Evolutionary conservation across 192 early-diverging fungal genomes (phyloP).

Genomic region (Backusella mclennaniae): DNA sequence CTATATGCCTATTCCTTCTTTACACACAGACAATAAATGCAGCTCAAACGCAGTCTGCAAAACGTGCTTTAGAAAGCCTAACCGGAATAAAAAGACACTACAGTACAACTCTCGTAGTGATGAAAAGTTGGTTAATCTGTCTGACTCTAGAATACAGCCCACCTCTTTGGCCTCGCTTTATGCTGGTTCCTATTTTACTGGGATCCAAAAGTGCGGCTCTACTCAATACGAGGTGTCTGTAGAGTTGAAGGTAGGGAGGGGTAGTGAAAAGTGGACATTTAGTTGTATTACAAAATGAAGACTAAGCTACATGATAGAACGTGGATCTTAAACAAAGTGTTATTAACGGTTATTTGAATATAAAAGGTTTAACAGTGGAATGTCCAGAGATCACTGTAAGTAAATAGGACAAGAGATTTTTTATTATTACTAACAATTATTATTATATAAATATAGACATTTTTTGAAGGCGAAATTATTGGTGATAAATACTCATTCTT

Average conservation of each 20-base stretch:
- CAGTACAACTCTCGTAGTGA: background rate
- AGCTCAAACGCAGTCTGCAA: background rate
- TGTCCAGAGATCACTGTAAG: constrained; percentile 67
- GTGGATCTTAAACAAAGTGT: constrained; percentile 70
- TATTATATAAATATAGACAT: constrained; percentile 44
- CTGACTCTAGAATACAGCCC: constrained; percentile 6
- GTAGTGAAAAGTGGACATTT: background rate
- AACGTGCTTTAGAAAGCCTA: background rate
- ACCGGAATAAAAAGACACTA: background rate
- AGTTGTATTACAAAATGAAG: background rate
- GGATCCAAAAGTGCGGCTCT: constrained; percentile 60
- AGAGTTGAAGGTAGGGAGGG: constrained; percentile 59
- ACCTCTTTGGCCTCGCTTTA: constrained; percentile 41
- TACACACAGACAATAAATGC: background rate
- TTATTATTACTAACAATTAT: too few relatives aligned
- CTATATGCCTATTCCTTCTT: constrained; percentile 10
- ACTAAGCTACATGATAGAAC: constrained; percentile 35
- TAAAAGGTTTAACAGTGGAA: constrained; percentile 73
- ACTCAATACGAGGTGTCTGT: constrained; percentile 67
- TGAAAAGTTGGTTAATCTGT: constrained; percentile 18
- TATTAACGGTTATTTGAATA: constrained; percentile 77
- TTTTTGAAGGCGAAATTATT: constrained; percentile 86
- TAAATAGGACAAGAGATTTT: background rate
- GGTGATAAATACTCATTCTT: constrained; percentile 73
- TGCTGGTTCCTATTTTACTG: constrained; percentile 60